Evolutionary conservation across 2,329 filamentous ascomycete genomes (phyloP), one percentile per base, ranked within the genome.

Genomic region (Clarireedia hainanense): DNA sequence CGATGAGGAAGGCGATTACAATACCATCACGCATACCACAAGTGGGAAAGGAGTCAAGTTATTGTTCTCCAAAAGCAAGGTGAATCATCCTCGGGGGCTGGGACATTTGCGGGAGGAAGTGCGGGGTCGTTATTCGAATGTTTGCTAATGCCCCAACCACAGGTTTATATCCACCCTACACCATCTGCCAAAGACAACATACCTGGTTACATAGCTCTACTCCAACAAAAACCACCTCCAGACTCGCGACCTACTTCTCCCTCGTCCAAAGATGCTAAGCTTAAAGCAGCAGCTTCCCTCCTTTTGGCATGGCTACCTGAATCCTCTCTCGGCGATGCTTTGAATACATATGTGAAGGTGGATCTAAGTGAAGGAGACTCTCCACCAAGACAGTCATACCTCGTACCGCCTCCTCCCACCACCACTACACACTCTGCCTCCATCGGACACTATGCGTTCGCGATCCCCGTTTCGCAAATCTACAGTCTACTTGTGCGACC

Each of bases 131-230:
- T 27, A 9, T 39, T 36, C 12, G 12, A 24, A 17, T 14, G 39
- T 27, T 43, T 27, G 7, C 55, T 58, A 52, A 55, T 58, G 49
- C 37, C 40, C 10, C 36, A n/a, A 53, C 42, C 63, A 45, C 64
- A 91, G 86, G 94, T 99, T 70, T 99, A 97, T 69, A 86, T 99
- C 45, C 94, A 99, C 71, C 94, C 94, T 1, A 91, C 91, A 0
- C 88, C 92, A 0, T 95, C 90, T 0, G 81, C 91, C 56, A 96
- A 91, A 74, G 94, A 99, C 75, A 99, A 99, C 64, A 95, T 99
- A 55, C 77, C 90, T 4, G 94, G 94, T 47, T 99, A 94, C 70
- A 85, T 99, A 64, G 92, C 94, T 17, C 79, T 99, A 2, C 78
- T 99, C 14, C 90, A 99, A 71, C 92, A 99, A 69, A 96, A 95